Conservation (phyloP, 352 stramenopile genomes). For the Pythium aquatile region DNA sequence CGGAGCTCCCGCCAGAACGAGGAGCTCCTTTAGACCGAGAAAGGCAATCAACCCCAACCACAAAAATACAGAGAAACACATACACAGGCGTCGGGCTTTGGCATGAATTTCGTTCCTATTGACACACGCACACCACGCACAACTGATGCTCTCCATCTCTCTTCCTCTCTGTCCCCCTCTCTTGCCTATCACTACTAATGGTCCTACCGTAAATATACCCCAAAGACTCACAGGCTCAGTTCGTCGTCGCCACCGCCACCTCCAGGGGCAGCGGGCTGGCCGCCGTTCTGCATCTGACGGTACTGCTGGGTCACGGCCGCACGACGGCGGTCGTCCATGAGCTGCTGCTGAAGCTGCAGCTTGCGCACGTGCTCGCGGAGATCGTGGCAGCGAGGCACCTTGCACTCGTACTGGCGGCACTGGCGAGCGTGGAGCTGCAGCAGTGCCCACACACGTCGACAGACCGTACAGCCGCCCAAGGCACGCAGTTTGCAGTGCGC, state of each 20-base stretch:
- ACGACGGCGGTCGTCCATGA: slow-evolving; percentile 96
- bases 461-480: slow-evolving; percentile 94
- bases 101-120: slow-evolving; percentile 13
- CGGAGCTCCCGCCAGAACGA: neutral
- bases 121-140: slow-evolving; percentile 21
- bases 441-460: slow-evolving; percentile 95
- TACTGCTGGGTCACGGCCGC: slow-evolving; percentile 87
- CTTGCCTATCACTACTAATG: slow-evolving; percentile 17
- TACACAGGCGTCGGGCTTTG: neutral
- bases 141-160: slow-evolving; percentile 1
- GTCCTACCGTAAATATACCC: slow-evolving; percentile 31
- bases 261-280: slow-evolving; percentile 25
- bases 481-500: slow-evolving; percentile 91
- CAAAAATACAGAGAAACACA: neutral
- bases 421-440: slow-evolving; percentile 97
- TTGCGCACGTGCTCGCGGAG: slow-evolving; percentile 95
- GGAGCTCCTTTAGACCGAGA: slow-evolving; percentile 5
- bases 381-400: slow-evolving; percentile 95
- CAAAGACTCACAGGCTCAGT: slow-evolving; percentile 1
- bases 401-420: slow-evolving; percentile 93
- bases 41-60: neutral
- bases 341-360: slow-evolving; percentile 96
- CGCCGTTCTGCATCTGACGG: slow-evolving; percentile 70
- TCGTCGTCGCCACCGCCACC: slow-evolving; percentile 26
- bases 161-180: neutral